phyloP scores from a whole-genome alignment of 495 filamentous ascomycete species.

The Aspergillus bridgeri region DNA sequence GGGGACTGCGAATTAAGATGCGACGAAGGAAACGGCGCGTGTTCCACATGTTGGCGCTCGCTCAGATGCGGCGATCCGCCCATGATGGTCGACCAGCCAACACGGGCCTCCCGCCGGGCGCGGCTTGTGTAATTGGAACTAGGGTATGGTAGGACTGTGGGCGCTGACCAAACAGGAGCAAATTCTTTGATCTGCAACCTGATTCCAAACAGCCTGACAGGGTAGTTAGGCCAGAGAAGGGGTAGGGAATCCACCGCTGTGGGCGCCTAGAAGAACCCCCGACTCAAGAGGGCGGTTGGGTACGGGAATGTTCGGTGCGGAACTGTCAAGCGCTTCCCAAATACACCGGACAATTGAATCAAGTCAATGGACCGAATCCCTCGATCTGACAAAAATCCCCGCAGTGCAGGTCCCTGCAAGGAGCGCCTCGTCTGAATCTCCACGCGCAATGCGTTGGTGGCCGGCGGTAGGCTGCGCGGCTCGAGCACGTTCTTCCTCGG shows the following conservation, averaged over 20 bases:
- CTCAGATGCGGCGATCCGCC: slow-evolving; percentile 16
- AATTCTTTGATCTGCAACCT: background rate
- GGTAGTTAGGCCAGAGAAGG: background rate
- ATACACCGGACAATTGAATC: slow-evolving; percentile 3
- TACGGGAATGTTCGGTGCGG: slow-evolving; percentile 12
- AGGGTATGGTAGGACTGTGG: background rate
- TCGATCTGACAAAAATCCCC: slow-evolving; percentile 5
- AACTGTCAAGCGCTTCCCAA: slow-evolving; percentile 6
- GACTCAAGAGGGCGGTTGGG: background rate
- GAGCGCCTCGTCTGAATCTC: slow-evolving; percentile 11
- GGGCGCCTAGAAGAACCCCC: background rate
- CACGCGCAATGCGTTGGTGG: slow-evolving; percentile 9
- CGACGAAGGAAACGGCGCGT: slow-evolving; percentile 20
- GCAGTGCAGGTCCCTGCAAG: slow-evolving; percentile 12
- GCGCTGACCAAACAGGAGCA: background rate
- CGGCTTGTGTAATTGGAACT: background rate
- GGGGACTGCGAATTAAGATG: slow-evolving; percentile 23
- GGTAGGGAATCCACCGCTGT: slow-evolving; percentile 7
- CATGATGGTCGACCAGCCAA: slow-evolving; percentile 9
- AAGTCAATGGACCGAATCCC: background rate
- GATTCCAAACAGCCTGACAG: background rate
- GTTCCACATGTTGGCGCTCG: slow-evolving; percentile 21
- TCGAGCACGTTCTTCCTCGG: background rate
- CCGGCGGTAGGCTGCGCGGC: background rate
- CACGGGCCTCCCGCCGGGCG: background rate